These are phyloP conservation scores for Amanita molliuscula DNA, from an alignment of 768 basidiomycete species.

Conservation along the genomic window DNA sequence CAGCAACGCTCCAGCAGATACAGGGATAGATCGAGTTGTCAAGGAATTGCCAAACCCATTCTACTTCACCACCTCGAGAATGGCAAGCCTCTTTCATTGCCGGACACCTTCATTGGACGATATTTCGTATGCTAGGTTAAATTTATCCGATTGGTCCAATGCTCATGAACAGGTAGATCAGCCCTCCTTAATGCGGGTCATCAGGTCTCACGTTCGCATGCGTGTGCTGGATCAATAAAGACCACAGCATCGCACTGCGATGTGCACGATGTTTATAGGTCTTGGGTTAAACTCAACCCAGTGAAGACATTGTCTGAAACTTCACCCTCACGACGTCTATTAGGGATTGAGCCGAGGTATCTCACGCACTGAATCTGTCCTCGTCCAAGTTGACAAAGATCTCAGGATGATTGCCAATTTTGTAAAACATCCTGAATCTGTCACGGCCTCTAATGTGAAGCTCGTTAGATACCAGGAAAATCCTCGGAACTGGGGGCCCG, in stretches of 20 bases:
- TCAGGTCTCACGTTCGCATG: slow-evolving; percentile 84
- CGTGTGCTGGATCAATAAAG: slow-evolving; percentile 82
- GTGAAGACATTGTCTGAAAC: slow-evolving; percentile 73
- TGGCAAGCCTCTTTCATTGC: slow-evolving; percentile 79
- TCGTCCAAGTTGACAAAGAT: not conserved
- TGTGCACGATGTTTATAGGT: slow-evolving; percentile 75
- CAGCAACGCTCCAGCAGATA: not conserved
- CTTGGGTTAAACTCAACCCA: slow-evolving; percentile 76
- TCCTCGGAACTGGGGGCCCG: slow-evolving; percentile 94
- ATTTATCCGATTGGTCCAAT: not conserved
- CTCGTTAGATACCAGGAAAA: slow-evolving; percentile 87
- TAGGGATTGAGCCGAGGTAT: slow-evolving; percentile 63
- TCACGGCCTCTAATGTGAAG: slow-evolving; percentile 53
- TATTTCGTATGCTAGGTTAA: slow-evolving; percentile 39
- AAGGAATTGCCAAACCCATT: slow-evolving; percentile 75
- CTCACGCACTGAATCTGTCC: slow-evolving; percentile 9
- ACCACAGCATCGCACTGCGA: slow-evolving; percentile 66
- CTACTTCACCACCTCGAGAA: slow-evolving; percentile 77
- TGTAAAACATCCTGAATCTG: slow-evolving; percentile 55
- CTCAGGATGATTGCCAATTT: slow-evolving; percentile 63
- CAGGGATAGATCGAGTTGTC: not conserved
- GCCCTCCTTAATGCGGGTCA: slow-evolving; percentile 84
- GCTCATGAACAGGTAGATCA: slow-evolving; percentile 38
- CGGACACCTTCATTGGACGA: slow-evolving; percentile 66
- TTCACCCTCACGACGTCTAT: slow-evolving; percentile 59